Percentiles rank a stretch among this genome's conserved stretches.
Conservation (phyloP, 345 rosid species). For the Eucalyptus pauciflora region DNA sequence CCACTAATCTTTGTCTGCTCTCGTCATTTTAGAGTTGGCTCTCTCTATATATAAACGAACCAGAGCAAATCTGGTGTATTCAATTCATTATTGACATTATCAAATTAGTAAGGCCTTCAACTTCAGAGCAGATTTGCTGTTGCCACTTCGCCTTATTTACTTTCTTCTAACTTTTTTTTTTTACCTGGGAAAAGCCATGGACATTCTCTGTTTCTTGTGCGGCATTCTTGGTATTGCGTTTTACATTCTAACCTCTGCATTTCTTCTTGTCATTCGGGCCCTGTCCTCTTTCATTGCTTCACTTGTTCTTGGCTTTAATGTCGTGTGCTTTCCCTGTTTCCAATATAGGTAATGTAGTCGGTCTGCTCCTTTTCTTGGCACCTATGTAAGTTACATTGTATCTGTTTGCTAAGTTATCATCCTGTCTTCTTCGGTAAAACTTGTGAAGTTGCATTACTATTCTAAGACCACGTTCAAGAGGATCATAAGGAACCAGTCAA, state of each 20-base stretch:
- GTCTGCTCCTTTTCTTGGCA: background rate
- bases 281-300: background rate
- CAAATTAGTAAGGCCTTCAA: background rate
- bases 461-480: slow-evolving; percentile 16
- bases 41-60: background rate
- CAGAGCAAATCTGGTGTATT: background rate
- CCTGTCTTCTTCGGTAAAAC: background rate
- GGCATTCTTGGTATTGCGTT: background rate
- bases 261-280: background rate
- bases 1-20: background rate
- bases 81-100: background rate
- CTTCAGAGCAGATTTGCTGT: background rate
- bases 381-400: background rate
- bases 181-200: background rate
- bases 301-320: background rate
- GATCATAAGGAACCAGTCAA: slow-evolving; percentile 16
- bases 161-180: background rate
- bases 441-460: background rate
- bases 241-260: background rate
- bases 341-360: background rate
- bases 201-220: background rate
- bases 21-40: background rate
- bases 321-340: background rate
- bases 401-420: background rate
- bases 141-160: background rate